Conservation (phyloP, 257 asterid species). For the Penstemon newberryi region DNA sequence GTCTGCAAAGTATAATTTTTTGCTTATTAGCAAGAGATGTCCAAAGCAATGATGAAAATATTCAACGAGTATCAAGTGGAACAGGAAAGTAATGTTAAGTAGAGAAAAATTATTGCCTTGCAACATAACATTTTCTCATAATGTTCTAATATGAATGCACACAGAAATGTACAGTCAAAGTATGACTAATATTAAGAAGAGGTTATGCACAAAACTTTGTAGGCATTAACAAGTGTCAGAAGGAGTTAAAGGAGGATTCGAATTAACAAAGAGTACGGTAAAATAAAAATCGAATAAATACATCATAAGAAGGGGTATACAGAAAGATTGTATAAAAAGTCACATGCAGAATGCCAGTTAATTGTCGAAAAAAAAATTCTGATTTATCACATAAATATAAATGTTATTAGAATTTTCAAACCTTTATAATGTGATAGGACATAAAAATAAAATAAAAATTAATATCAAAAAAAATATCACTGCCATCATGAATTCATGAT, state of each 20-base stretch:
- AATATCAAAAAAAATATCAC: background rate
- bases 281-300: too few species aligned
- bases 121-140: background rate
- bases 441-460: too few species aligned
- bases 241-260: background rate
- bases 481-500: background rate
- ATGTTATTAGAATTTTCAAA: background rate
- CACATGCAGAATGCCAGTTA: conserved; percentile 4
- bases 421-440: too few species aligned
- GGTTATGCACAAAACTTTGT: background rate
- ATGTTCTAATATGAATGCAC: conserved; percentile 6
- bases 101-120: background rate
- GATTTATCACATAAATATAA: background rate
- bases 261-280: background rate
- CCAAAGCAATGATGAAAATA: conserved; percentile 9
- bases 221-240: background rate
- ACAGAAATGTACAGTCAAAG: background rate
- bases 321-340: background rate
- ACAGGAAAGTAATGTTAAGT: background rate
- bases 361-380: background rate
- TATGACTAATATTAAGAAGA: background rate
- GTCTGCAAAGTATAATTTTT: conserved; percentile 41
- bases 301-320: background rate
- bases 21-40: conserved; percentile 10
- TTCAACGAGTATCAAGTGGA: conserved; percentile 4